These are phyloP conservation scores for Xylariaceae sp. DNA, from an alignment of 2,329 filamentous ascomycete species.

Conservation along the genomic window DNA sequence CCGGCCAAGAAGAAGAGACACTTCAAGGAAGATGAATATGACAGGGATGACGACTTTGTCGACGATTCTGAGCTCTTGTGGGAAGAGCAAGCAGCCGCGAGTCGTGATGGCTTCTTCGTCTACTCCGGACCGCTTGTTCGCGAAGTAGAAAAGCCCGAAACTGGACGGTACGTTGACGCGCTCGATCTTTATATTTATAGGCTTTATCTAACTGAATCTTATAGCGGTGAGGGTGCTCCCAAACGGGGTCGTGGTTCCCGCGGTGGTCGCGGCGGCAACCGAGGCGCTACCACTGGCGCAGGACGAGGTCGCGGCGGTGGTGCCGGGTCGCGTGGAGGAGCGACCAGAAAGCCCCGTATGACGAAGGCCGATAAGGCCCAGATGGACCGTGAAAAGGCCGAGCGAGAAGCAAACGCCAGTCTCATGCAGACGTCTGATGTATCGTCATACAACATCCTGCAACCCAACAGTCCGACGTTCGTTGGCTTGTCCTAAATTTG, in stretches of 20 bases:
- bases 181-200: constrained; percentile 10
- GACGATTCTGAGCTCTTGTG: constrained; percentile 93
- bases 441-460: constrained; percentile 31
- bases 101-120: constrained; percentile 95
- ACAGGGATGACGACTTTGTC: constrained; percentile 76
- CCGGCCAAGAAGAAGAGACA: constrained; percentile 72
- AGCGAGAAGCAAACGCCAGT: constrained; percentile 51
- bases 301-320: constrained; percentile 37
- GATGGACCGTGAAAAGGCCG: constrained; percentile 75
- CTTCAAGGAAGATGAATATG: constrained; percentile 76
- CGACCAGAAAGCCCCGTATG: constrained; percentile 73
- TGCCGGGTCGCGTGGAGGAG: constrained; percentile 57
- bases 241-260: constrained; percentile 57
- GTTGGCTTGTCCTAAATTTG: constrained; percentile 27
- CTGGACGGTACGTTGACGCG: constrained; percentile 42
- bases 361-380: constrained; percentile 80
- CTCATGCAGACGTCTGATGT: constrained; percentile 28
- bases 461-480: constrained; percentile 33
- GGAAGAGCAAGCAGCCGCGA: constrained; percentile 92
- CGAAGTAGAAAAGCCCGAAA: constrained; percentile 70
- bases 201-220: constrained; percentile 31
- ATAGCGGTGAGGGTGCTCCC: constrained; percentile 65
- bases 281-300: constrained; percentile 54
- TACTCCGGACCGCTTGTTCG: constrained; percentile 89
- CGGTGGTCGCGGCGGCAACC: constrained; percentile 45